These are phyloP conservation scores for Metarhizium rileyi DNA, from an alignment of 2,329 filamentous ascomycete genomes.

Conservation along the genomic window DNA sequence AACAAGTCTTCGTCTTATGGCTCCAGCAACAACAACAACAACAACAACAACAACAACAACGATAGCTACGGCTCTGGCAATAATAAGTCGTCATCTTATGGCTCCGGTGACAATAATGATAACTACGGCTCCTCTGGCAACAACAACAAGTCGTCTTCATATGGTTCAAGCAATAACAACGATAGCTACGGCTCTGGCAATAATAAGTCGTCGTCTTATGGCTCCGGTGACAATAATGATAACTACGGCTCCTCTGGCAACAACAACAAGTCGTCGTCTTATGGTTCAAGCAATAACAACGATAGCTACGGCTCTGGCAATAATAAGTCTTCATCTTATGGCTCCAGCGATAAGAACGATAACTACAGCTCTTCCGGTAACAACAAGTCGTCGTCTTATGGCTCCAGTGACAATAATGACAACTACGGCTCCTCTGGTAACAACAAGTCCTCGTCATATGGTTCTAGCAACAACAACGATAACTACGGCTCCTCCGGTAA, in stretches of 20 bases:
- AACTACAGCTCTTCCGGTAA: conserved; percentile 10
- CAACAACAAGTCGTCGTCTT: no score
- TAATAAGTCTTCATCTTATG: conserved; percentile 7
- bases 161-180: no score
- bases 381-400: conserved; percentile 9
- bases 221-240: conserved; percentile 11
- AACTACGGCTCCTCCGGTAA: conserved; percentile 4
- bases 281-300: conserved; percentile 6
- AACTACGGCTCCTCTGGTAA: conserved; percentile 7
- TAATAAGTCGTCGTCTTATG: conserved; percentile 9
- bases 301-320: conserved; percentile 1
- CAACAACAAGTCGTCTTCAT: conserved; percentile 7
- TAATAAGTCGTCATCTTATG: no score
- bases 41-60: conserved; percentile 4
- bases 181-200: conserved; percentile 16
- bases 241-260: conserved; percentile 9
- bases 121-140: neutral
- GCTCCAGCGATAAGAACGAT: conserved; percentile 5
- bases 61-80: conserved; percentile 9
- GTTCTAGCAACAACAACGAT: conserved; percentile 4
- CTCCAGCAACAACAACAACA: conserved; percentile 9
- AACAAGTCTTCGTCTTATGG: conserved; percentile 11
- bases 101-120: conserved; percentile 7
- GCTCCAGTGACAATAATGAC: conserved; percentile 8
- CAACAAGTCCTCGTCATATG: conserved; percentile 14